Percentiles rank a stretch among this genome's conserved stretches.
Conservation (phyloP, 2,329 filamentous ascomycete genomes). For the Neopestalotiopsis sp. region DNA sequence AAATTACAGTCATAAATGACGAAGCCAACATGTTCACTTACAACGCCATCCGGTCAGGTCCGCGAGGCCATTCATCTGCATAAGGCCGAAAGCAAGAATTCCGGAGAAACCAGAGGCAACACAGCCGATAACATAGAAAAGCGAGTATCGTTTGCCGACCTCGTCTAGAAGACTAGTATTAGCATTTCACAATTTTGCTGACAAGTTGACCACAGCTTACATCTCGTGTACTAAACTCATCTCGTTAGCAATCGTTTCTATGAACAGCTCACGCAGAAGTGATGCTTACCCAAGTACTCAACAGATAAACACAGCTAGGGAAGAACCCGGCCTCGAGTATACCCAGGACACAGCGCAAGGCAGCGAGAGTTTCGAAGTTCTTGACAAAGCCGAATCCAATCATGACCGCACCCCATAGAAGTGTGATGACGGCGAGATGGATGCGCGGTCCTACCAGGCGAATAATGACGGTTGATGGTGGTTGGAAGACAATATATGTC, state of each 20-base stretch:
- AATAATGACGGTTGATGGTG: constrained; percentile 71
- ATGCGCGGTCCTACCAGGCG: constrained; percentile 69
- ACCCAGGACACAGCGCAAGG: constrained; percentile 64
- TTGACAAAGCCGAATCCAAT: constrained; percentile 69
- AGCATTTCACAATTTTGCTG: not conserved
- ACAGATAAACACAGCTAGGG: constrained; percentile 71
- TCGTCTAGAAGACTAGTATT: constrained; percentile 52
- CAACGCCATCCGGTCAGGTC: constrained; percentile 67
- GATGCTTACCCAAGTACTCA: constrained; percentile 39
- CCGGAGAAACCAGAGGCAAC: constrained; percentile 70
- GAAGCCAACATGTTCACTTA: constrained; percentile 54
- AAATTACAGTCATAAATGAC: not conserved
- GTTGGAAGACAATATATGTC: constrained; percentile 74
- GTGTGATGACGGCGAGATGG: constrained; percentile 59
- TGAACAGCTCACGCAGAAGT: not conserved
- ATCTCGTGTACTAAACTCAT: constrained; percentile 61
- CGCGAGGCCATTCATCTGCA: constrained; percentile 65
- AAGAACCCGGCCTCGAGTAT: constrained; percentile 75
- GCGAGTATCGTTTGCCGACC: constrained; percentile 71
- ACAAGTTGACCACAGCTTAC: constrained; percentile 42
- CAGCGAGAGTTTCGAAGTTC: constrained; percentile 56
- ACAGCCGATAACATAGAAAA: constrained; percentile 73
- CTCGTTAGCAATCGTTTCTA: not conserved
- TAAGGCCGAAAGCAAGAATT: constrained; percentile 73
- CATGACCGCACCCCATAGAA: constrained; percentile 67